phyloP scores from a whole-genome alignment of 1,284 basidiomycete genomes.

The Singerocomus inundabilis region DNA sequence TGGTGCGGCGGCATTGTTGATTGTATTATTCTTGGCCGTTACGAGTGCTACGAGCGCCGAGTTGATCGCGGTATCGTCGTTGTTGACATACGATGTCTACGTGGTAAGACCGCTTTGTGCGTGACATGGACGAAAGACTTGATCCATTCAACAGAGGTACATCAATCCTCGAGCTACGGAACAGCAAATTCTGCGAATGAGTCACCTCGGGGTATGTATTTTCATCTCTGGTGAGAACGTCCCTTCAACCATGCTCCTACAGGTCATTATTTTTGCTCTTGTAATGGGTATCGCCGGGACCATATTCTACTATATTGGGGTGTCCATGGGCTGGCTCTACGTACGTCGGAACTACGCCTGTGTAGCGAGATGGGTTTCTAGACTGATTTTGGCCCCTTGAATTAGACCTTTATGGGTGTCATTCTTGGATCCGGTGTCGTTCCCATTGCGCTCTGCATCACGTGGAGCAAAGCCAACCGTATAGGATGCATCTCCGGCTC shows the following conservation, averaged over 20 bases:
- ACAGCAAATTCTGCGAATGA: constrained; percentile 55
- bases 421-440: constrained; percentile 83
- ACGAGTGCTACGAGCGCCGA: constrained; percentile 61
- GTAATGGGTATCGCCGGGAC: constrained; percentile 81
- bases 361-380: not conserved
- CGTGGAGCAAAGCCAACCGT: constrained; percentile 83
- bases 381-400: not conserved
- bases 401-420: constrained; percentile 78
- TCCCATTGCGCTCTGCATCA: constrained; percentile 82
- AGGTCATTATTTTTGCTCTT: constrained; percentile 74
- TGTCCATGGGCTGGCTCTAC: constrained; percentile 88
- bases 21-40: constrained; percentile 70
- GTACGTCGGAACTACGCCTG: constrained; percentile 46
- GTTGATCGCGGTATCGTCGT: constrained; percentile 57
- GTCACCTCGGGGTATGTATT: constrained; percentile 51
- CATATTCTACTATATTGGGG: constrained; percentile 87
- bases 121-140: not conserved
- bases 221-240: constrained; percentile 27
- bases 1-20: constrained; percentile 68
- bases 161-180: constrained; percentile 62
- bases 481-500: constrained; percentile 75
- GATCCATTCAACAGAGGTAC: constrained; percentile 43
- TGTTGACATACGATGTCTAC: constrained; percentile 79
- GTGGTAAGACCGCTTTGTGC: constrained; percentile 41
- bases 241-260: constrained; percentile 30